Conservation (phyloP, 306 rosid genomes). For the Quercus alba region DNA sequence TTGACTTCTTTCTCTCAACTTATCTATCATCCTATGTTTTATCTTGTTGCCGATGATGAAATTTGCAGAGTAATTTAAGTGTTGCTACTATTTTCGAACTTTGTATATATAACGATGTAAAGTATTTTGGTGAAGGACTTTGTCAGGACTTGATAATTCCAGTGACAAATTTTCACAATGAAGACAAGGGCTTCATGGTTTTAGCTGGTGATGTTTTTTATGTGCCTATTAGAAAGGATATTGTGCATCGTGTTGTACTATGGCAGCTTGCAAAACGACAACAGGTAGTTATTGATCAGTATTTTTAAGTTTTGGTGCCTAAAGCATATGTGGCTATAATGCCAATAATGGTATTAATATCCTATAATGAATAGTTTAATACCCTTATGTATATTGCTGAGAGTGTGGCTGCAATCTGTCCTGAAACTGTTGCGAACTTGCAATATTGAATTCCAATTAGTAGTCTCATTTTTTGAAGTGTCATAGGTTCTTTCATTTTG, state of each 20-base stretch:
- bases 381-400: not conserved
- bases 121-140: conserved; percentile 52
- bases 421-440: no score
- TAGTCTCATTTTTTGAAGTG: not conserved
- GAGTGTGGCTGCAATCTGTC: not conserved
- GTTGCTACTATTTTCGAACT: conserved; percentile 5
- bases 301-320: conserved; percentile 19
- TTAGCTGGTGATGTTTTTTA: conserved; percentile 95
- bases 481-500: not conserved
- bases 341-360: conserved; percentile 10
- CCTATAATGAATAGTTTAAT: not conserved
- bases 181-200: conserved; percentile 84
- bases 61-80: not conserved
- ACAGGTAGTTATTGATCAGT: conserved; percentile 48
- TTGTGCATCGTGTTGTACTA: conserved; percentile 77
- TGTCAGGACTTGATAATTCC: conserved; percentile 83
- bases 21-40: not conserved
- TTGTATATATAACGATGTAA: not conserved
- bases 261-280: conserved; percentile 97
- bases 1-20: not conserved
- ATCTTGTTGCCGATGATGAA: not conserved
- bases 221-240: conserved; percentile 86
- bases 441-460: not conserved
- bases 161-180: conserved; percentile 75
- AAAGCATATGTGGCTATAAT: conserved; percentile 9